Evolutionary conservation across 257 asterid genomes (phyloP).

Genomic region (Apocynum venetum): DNA sequence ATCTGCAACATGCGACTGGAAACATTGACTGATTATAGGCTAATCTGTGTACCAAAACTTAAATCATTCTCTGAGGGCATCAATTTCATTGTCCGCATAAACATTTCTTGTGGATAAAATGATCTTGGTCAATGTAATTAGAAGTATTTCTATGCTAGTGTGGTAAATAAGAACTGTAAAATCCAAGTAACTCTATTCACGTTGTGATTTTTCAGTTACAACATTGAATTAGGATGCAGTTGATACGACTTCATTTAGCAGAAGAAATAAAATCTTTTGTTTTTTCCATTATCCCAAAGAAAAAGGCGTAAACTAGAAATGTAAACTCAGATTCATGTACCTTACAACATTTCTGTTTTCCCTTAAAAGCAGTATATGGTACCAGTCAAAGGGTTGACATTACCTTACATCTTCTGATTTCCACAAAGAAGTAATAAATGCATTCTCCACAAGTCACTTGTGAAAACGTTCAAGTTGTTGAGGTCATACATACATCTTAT

Average conservation of each 20-base stretch:
- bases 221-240: background rate
- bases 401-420: background rate
- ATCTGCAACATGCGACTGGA: too few species aligned
- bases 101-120: too few species aligned
- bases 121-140: too few species aligned
- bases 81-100: too few species aligned
- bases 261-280: background rate
- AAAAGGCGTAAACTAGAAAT: background rate
- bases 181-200: too few species aligned
- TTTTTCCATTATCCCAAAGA: background rate
- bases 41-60: too few species aligned
- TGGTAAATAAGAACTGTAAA: too few species aligned
- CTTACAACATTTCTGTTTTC: background rate
- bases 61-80: too few species aligned
- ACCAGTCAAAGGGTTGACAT: background rate
- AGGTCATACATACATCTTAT: background rate
- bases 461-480: background rate
- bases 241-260: background rate
- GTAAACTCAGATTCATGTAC: background rate
- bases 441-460: background rate
- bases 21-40: too few species aligned
- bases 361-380: background rate
- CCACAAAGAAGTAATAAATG: background rate
- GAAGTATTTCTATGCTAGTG: too few species aligned
- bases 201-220: too few species aligned